Percentiles rank a stretch among this genome's conserved stretches.
Evolutionary conservation across 129 eudicot genomes (phyloP).

Genomic region (Mikania micrantha): DNA sequence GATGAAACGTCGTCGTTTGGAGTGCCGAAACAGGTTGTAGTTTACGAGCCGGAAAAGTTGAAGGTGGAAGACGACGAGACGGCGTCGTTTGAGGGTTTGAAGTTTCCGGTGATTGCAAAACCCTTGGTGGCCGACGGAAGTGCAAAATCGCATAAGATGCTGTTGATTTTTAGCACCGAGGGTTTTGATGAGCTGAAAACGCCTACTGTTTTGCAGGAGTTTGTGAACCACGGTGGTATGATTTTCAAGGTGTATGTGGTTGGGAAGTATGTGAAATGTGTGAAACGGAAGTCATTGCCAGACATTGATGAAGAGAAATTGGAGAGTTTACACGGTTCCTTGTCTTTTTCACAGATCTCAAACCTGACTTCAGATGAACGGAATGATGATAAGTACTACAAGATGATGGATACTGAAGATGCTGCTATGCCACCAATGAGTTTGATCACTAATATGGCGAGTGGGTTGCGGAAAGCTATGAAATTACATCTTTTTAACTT

Average conservation of each 20-base stretch:
- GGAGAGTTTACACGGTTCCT: slow-evolving; percentile 36
- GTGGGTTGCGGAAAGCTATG: slow-evolving; percentile 39
- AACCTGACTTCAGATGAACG: slow-evolving; percentile 40
- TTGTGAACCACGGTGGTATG: slow-evolving; percentile 82
- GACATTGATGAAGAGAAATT: slow-evolving; percentile 60
- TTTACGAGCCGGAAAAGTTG: slow-evolving; percentile 37
- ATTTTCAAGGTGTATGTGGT: slow-evolving; percentile 82
- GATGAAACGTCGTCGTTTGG: slow-evolving; percentile 41
- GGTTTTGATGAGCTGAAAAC: slow-evolving; percentile 53
- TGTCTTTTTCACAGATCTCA: slow-evolving; percentile 68
- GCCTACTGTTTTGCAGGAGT: slow-evolving; percentile 74
- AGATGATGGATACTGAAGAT: slow-evolving; percentile 47
- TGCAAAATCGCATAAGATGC: slow-evolving; percentile 78
- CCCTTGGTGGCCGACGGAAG: slow-evolving; percentile 86
- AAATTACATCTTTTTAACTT: slow-evolving; percentile 55
- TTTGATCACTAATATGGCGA: slow-evolving; percentile 41
- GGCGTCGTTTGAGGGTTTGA: slow-evolving; percentile 44
- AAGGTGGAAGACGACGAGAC: slow-evolving; percentile 18
- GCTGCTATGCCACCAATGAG: slow-evolving; percentile 40
- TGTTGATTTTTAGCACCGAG: slow-evolving; percentile 43
- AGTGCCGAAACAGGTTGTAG: slow-evolving; percentile 59
- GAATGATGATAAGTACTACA: slow-evolving; percentile 43
- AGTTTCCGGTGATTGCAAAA: slow-evolving; percentile 75
- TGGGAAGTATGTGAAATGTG: slow-evolving; percentile 68
- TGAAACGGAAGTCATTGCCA: slow-evolving; percentile 79